phyloP scores from a whole-genome alignment of 768 basidiomycete species.

The Sarcodon sp. region DNA sequence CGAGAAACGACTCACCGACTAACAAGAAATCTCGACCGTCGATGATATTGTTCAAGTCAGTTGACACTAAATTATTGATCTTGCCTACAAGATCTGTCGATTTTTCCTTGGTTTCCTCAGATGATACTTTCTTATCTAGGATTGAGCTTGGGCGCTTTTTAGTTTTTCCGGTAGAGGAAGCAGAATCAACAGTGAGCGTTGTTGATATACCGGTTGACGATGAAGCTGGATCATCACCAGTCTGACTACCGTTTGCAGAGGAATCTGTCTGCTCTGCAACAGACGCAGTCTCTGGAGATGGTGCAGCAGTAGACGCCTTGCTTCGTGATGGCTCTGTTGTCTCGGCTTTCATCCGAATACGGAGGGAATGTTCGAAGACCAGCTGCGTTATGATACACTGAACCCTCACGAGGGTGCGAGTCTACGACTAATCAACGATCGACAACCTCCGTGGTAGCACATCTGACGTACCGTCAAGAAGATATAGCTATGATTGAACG shows the following conservation, averaged over 20 bases:
- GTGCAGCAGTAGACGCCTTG: slow-evolving; percentile 11
- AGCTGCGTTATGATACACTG: slow-evolving; percentile 39
- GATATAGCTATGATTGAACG: slow-evolving; percentile 20
- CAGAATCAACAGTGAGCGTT: slow-evolving; percentile 3
- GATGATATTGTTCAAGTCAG: slow-evolving; percentile 29
- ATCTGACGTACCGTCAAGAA: slow-evolving; percentile 17
- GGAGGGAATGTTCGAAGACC: slow-evolving; percentile 41
- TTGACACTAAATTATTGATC: slow-evolving; percentile 66
- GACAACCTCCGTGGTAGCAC: background rate
- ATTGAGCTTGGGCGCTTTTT: background rate
- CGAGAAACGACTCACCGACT: background rate
- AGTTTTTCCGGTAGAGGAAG: slow-evolving; percentile 1
- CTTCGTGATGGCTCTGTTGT: slow-evolving; percentile 6
- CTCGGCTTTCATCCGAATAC: slow-evolving; percentile 37
- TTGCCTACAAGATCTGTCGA: slow-evolving; percentile 50
- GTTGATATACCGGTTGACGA: slow-evolving; percentile 3
- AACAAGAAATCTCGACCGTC: slow-evolving; percentile 15
- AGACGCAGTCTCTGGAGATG: slow-evolving; percentile 14
- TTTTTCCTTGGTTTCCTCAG: slow-evolving; percentile 7
- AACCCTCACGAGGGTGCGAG: slow-evolving; percentile 22
- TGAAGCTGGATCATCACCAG: slow-evolving; percentile 2
- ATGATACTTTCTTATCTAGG: background rate
- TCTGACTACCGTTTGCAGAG: slow-evolving; percentile 6
- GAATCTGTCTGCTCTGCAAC: slow-evolving; percentile 6
- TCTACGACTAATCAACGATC: slow-evolving; percentile 7